Evolutionary conservation across 176 grass and related monocot species (phyloP).

Genomic region (Phoenix roebelenii): DNA sequence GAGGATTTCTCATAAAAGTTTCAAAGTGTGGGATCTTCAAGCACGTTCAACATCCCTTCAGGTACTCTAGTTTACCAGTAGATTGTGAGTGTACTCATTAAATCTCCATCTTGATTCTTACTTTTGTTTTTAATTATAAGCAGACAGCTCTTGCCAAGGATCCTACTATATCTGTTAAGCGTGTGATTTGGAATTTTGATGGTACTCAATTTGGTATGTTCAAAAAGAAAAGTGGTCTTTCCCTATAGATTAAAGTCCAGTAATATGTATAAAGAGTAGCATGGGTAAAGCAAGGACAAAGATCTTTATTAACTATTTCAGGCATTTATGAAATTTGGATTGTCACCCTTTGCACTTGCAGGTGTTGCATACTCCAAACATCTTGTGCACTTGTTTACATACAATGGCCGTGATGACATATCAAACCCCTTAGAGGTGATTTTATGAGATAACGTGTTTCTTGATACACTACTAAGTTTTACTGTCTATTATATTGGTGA

Average conservation of each 20-base stretch:
- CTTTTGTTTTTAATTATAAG: neutral
- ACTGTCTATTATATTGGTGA: too few species aligned
- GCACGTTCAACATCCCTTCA: conserved; percentile 7
- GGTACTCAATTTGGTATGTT: conserved; percentile 26
- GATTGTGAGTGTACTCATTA: too few species aligned
- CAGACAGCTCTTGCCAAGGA: conserved; percentile 18
- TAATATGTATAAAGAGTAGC: too few species aligned
- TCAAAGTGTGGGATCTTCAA: conserved; percentile 16
- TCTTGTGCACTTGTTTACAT: conserved; percentile 23
- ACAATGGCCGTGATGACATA: neutral
- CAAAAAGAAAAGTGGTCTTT: too few species aligned
- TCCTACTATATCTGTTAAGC: conserved; percentile 16
- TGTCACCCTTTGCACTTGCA: neutral
- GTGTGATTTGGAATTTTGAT: conserved; percentile 25
- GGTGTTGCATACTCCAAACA: conserved; percentile 22
- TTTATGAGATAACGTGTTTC: too few species aligned
- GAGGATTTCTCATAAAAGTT: conserved; percentile 12
- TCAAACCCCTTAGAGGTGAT: conserved; percentile 15
- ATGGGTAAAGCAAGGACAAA: too few species aligned
- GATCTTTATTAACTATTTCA: too few species aligned
- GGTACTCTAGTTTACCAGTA: conserved; percentile 5
- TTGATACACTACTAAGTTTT: too few species aligned
- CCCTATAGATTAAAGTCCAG: too few species aligned
- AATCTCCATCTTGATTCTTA: too few species aligned
- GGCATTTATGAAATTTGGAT: too few species aligned